Conservation (phyloP, 129 eudicot species). For the Ambrosia trifida region DNA sequence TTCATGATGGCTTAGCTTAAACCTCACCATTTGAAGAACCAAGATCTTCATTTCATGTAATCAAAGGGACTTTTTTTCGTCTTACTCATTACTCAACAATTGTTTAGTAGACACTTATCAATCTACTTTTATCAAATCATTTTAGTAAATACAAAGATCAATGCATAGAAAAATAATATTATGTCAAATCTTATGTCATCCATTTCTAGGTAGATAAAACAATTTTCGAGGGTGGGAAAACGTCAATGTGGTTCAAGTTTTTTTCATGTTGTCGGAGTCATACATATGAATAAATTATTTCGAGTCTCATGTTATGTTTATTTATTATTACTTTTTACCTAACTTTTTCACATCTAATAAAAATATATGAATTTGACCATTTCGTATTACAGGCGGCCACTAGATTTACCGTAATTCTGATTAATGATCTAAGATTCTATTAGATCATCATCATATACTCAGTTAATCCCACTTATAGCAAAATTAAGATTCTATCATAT, state of each 20-base stretch:
- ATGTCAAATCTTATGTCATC: conserved; percentile 8
- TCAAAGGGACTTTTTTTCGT: too few relatives aligned
- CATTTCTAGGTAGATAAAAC: conserved; percentile 4
- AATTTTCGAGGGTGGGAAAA: conserved; percentile 14
- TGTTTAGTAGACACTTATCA: too few relatives aligned
- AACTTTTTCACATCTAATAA: background rate
- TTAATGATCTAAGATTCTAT: background rate
- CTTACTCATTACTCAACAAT: too few relatives aligned
- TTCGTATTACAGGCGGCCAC: background rate
- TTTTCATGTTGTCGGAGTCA: conserved; percentile 9
- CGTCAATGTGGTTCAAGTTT: background rate
- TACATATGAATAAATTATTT: background rate
- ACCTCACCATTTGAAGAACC: too few relatives aligned
- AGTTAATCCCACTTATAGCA: too few relatives aligned
- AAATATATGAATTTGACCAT: background rate
- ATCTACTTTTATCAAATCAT: background rate
- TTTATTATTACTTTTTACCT: conserved; percentile 20
- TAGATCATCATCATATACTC: too few relatives aligned
- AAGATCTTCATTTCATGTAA: too few relatives aligned
- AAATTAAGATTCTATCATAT: background rate
- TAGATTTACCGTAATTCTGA: background rate
- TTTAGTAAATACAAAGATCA: background rate
- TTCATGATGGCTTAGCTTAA: too few relatives aligned
- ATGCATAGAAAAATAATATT: background rate
- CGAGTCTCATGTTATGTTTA: background rate